Evolutionary conservation across 2,329 filamentous ascomycete species (phyloP).

Genomic region (Parascedosporium putredinis): DNA sequence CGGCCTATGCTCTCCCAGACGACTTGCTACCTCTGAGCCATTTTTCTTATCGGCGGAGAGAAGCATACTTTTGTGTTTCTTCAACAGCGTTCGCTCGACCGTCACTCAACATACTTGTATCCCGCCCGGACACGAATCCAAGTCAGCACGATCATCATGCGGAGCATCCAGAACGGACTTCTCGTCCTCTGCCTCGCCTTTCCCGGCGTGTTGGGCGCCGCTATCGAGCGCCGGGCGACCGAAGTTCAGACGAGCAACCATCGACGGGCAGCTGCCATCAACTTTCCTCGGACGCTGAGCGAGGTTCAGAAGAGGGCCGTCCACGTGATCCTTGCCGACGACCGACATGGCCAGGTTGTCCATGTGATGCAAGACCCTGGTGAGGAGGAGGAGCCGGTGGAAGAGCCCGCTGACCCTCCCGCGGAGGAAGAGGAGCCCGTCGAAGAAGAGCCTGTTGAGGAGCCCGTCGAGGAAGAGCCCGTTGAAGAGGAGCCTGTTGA

Average conservation of each 20-base stretch:
- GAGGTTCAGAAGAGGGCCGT: neutral
- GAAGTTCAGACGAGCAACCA: neutral
- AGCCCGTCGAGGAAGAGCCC: neutral
- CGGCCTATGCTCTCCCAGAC: too few relatives aligned
- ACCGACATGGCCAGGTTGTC: neutral
- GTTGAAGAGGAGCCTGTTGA: neutral
- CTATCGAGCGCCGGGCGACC: neutral
- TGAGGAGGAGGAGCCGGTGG: neutral
- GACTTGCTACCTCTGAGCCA: too few relatives aligned
- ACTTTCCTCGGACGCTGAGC: neutral
- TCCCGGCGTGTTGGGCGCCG: neutral
- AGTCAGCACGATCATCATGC: too few relatives aligned
- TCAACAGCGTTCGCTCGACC: too few relatives aligned
- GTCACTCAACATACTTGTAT: too few relatives aligned
- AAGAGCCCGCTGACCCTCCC: neutral
- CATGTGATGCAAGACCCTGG: neutral
- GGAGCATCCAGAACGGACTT: neutral
- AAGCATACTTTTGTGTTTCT: too few relatives aligned
- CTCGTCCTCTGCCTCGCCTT: slow-evolving; percentile 2
- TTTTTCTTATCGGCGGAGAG: too few relatives aligned
- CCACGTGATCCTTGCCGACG: neutral
- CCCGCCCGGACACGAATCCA: too few relatives aligned
- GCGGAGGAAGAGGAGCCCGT: neutral
- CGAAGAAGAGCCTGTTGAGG: neutral
- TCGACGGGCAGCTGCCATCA: neutral